Evolutionary conservation across 2,329 filamentous ascomycete genomes (phyloP).

Genomic region (Neophaeococcomyces mojaviensis): DNA sequence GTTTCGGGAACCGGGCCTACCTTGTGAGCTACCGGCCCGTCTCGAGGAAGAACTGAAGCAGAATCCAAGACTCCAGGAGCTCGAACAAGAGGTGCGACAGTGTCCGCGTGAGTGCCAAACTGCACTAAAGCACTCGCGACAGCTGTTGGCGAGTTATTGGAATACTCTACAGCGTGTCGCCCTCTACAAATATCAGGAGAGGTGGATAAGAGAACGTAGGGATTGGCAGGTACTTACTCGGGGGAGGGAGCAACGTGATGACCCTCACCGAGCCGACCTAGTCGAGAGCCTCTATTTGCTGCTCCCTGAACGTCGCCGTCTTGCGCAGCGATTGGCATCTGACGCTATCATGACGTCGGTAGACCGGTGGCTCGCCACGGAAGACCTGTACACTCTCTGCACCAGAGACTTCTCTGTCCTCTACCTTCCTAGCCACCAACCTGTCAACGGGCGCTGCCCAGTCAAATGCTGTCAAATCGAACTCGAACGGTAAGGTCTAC

Average conservation of each 20-base stretch:
- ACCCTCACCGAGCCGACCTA: conserved; percentile 5
- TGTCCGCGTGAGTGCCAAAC: not conserved
- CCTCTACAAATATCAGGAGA: conserved; percentile 10
- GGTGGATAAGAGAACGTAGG: conserved; percentile 13
- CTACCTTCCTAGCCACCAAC: conserved; percentile 9
- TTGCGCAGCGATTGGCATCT: conserved; percentile 8
- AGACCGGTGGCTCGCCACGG: conserved; percentile 10
- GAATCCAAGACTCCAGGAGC: conserved; percentile 6
- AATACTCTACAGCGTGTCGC: no score
- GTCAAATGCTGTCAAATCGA: conserved; percentile 7
- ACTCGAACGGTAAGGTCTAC: conserved; percentile 5
- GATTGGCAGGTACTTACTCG: conserved; percentile 14
- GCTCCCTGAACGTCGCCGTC: conserved; percentile 11
- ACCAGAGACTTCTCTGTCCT: conserved; percentile 7
- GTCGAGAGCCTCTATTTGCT: conserved; percentile 8
- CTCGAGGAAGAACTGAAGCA: conserved; percentile 13
- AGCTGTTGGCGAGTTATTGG: not conserved
- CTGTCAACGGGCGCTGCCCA: conserved; percentile 6
- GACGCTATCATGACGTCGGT: conserved; percentile 1
- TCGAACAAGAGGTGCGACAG: conserved; percentile 9
- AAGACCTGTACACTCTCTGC: conserved; percentile 10
- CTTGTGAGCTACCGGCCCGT: conserved; percentile 10
- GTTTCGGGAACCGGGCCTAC: conserved; percentile 15
- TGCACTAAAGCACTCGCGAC: not conserved
- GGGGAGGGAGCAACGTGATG: conserved; percentile 11